A percentile compares a stretch with the other conserved stretches of the same genome.
These are phyloP conservation scores for Pachyrhizus erosus DNA, from an alignment of 306 rosid genomes.

Conservation along the genomic window DNA sequence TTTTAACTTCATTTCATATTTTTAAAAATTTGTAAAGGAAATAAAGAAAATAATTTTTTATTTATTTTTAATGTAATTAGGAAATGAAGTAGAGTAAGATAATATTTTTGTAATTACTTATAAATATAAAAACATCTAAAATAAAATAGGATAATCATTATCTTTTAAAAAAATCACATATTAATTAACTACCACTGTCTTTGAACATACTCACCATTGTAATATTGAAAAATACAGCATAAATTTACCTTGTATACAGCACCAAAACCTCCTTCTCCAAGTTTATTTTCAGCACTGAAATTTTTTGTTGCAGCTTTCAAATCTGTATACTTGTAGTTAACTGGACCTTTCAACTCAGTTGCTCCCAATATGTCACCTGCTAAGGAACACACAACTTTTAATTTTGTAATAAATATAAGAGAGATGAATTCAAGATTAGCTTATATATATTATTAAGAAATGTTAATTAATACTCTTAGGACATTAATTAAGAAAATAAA, in stretches of 20 bases:
- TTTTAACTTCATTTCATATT: background rate
- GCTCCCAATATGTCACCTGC: slow-evolving; percentile 70
- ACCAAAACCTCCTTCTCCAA: slow-evolving; percentile 77
- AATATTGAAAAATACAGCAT: background rate
- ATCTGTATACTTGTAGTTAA: slow-evolving; percentile 57
- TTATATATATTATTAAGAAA: background rate
- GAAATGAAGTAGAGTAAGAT: background rate
- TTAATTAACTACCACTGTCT: background rate
- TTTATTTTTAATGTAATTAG: background rate
- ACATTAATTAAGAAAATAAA: no score
- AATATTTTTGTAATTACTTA: background rate
- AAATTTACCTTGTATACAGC: slow-evolving; percentile 66
- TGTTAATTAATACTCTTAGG: no score
- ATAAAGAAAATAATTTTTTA: background rate
- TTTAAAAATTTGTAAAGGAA: background rate
- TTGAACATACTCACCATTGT: background rate
- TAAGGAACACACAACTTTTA: background rate
- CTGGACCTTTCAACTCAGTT: slow-evolving; percentile 67
- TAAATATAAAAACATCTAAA: background rate
- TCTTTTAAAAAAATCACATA: background rate
- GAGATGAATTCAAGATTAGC: background rate
- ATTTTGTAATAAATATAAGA: background rate
- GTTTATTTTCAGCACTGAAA: slow-evolving; percentile 57
- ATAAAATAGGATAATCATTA: background rate
- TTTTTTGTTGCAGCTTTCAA: slow-evolving; percentile 64